Percentiles rank a stretch among this genome's conserved stretches.
These are phyloP conservation scores for Daphne laureola DNA, from an alignment of 441 rosid genomes.

Conservation along the genomic window DNA sequence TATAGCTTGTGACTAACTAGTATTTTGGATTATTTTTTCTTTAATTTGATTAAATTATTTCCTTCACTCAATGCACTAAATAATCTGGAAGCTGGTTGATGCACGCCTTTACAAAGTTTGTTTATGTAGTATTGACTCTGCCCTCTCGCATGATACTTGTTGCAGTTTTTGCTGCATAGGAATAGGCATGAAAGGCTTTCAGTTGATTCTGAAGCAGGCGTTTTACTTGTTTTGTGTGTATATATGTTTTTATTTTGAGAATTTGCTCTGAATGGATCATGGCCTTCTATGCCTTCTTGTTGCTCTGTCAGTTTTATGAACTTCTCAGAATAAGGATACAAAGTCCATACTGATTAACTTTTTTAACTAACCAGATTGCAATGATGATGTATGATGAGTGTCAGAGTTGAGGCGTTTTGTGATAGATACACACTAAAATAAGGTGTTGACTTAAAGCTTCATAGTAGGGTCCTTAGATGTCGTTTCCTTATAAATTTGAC, in stretches of 20 bases:
- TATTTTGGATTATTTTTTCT: no score
- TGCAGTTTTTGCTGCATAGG: no score
- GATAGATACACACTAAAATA: constrained; percentile 46
- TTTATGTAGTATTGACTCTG: no score
- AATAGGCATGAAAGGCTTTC: no score
- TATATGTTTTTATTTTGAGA: no score
- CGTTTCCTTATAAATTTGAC: constrained; percentile 15
- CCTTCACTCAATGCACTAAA: no score
- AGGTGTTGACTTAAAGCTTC: constrained; percentile 50
- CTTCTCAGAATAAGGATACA: constrained; percentile 18
- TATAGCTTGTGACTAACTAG: no score
- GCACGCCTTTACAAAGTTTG: no score
- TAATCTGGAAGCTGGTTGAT: no score
- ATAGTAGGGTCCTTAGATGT: constrained; percentile 22
- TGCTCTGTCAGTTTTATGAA: background rate
- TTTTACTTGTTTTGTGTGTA: no score
- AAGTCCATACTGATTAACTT: constrained; percentile 40
- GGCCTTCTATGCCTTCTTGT: constrained; percentile 14
- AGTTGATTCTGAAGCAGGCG: no score
- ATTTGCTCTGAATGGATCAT: constrained; percentile 1
- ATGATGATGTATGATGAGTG: constrained; percentile 93
- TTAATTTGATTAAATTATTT: background rate
- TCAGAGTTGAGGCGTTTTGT: constrained; percentile 43
- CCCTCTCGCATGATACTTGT: no score
- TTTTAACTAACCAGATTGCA: constrained; percentile 92